phyloP scores from a whole-genome alignment of 192 early-diverging fungal species.

The Linnemannia schmuckeri region DNA sequence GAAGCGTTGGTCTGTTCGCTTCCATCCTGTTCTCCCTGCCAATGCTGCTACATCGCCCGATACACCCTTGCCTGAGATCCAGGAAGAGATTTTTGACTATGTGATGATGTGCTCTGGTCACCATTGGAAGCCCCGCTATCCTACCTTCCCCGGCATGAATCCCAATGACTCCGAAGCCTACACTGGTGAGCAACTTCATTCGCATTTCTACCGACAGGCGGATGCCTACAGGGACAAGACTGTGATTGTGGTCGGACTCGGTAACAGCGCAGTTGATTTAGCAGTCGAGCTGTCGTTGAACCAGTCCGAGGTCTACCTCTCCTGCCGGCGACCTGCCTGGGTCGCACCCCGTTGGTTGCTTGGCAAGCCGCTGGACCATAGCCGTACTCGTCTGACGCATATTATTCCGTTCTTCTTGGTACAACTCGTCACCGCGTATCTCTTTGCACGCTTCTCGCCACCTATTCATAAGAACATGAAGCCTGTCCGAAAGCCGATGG shows the following conservation, averaged over 20 bases:
- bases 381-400: slow-evolving; percentile 50
- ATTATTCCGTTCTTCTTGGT: slow-evolving; percentile 56
- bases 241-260: slow-evolving; percentile 69
- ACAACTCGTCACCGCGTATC: slow-evolving; percentile 22
- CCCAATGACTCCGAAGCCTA: slow-evolving; percentile 33
- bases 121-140: slow-evolving; percentile 66
- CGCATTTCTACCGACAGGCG: slow-evolving; percentile 68
- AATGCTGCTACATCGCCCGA: background rate
- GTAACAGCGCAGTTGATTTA: slow-evolving; percentile 72
- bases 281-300: slow-evolving; percentile 67
- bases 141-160: slow-evolving; percentile 66
- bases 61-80: slow-evolving; percentile 2
- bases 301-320: slow-evolving; percentile 65
- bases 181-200: slow-evolving; percentile 67
- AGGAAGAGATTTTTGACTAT: slow-evolving; percentile 70
- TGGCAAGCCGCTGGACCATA: slow-evolving; percentile 64
- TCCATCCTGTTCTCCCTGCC: slow-evolving; percentile 1
- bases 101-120: slow-evolving; percentile 74
- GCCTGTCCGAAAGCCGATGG: slow-evolving; percentile 52
- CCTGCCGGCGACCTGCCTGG: slow-evolving; percentile 55
- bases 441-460: background rate
- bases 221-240: slow-evolving; percentile 64
- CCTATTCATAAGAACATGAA: slow-evolving; percentile 57
- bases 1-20: slow-evolving; percentile 58
- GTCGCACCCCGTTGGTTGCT: slow-evolving; percentile 57